Conservation (phyloP, 768 basidiomycete genomes). For the Tricholoma saponaceum region DNA sequence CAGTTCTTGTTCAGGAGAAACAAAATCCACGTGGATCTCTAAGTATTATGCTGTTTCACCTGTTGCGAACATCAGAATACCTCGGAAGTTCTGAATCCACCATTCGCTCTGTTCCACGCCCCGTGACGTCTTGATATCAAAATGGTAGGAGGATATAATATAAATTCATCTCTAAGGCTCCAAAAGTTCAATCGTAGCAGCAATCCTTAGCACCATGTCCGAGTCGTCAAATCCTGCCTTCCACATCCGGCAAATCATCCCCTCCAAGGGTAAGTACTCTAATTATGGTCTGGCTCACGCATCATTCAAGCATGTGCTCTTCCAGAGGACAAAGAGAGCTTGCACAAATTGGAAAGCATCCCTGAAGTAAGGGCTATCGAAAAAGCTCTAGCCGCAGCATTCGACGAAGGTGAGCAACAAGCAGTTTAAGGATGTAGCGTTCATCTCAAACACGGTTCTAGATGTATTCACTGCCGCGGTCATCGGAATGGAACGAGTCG, state of each 20-base stretch:
- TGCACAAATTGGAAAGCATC: neutral
- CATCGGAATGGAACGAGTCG: neutral
- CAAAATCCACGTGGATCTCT: too few species aligned
- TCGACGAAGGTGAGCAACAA: slow-evolving; percentile 3
- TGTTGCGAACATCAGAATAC: too few species aligned
- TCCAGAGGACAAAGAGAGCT: neutral
- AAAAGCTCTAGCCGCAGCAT: neutral
- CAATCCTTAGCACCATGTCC: neutral
- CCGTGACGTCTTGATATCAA: too few species aligned
- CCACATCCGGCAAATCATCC: neutral
- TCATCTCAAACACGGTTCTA: neutral
- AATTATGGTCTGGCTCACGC: neutral
- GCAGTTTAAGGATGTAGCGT: neutral
- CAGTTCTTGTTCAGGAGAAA: too few species aligned
- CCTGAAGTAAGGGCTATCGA: neutral
- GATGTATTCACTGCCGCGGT: slow-evolving; percentile 6
- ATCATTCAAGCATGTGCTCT: neutral
- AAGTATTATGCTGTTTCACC: too few species aligned
- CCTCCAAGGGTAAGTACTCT: neutral
- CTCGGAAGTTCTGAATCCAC: too few species aligned
- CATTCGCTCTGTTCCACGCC: too few species aligned
- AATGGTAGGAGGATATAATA: neutral
- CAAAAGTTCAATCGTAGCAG: neutral
- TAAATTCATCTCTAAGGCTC: neutral
- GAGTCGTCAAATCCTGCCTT: neutral